These are phyloP conservation scores for Komagataella pastoris DNA, from an alignment of 805 yeast species.

Conservation along the genomic window DNA sequence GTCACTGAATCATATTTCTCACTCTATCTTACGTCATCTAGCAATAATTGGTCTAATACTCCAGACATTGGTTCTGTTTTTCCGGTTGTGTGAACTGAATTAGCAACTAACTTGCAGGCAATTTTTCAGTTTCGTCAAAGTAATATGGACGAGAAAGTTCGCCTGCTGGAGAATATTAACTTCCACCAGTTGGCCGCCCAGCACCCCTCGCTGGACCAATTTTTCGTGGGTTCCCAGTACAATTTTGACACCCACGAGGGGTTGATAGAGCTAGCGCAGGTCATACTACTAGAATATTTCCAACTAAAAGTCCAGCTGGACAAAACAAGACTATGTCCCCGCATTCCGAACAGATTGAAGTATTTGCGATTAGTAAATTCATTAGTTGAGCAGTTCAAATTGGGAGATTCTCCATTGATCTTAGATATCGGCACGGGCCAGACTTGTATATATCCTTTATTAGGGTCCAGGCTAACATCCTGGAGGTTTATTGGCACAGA, in stretches of 20 bases:
- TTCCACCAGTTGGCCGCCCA: neutral
- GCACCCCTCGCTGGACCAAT: neutral
- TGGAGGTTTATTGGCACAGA: constrained; percentile 29
- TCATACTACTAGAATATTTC: constrained; percentile 8
- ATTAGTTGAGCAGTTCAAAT: constrained; percentile 1
- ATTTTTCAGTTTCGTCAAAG: neutral
- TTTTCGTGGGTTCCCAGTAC: constrained; percentile 3
- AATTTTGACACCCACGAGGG: constrained; percentile 12
- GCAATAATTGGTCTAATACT: constrained; percentile 54
- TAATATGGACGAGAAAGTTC: neutral
- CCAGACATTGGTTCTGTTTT: constrained; percentile 21
- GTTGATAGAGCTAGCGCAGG: constrained; percentile 9
- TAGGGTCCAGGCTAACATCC: constrained; percentile 14
- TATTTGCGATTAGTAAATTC: constrained; percentile 12
- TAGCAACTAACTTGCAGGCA: neutral
- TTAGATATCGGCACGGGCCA: constrained; percentile 40
- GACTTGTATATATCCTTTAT: constrained; percentile 30
- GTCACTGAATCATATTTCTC: neutral
- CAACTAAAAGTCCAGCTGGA: constrained; percentile 8
- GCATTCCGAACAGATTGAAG: constrained; percentile 15
- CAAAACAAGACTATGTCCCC: constrained; percentile 15
- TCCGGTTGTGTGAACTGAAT: neutral
- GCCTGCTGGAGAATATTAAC: neutral
- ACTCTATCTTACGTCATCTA: constrained; percentile 44
- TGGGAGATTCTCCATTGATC: constrained; percentile 8